phyloP scores from a whole-genome alignment of 768 basidiomycete species.

The Imleria badia region DNA sequence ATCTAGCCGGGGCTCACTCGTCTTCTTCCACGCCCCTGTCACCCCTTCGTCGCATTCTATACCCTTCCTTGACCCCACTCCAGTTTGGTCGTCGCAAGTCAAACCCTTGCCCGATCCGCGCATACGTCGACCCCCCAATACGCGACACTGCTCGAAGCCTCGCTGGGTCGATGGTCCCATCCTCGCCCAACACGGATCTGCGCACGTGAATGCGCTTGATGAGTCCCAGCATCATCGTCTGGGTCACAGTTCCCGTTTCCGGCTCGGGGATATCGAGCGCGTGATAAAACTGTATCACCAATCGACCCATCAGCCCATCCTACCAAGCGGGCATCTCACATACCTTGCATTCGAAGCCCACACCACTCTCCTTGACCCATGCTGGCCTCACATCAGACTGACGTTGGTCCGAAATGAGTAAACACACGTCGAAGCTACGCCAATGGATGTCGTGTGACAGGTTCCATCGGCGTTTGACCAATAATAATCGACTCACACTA shows the following conservation, averaged over 20 bases:
- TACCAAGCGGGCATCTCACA: constrained; percentile 23
- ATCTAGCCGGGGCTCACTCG: constrained; percentile 9
- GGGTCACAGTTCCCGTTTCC: constrained; percentile 36
- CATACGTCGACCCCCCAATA: constrained; percentile 51
- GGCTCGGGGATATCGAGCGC: constrained; percentile 47
- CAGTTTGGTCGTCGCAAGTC: constrained; percentile 43
- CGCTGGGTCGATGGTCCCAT: constrained; percentile 42
- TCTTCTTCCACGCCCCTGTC: constrained; percentile 6
- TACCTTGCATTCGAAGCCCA: constrained; percentile 64
- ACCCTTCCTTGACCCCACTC: constrained; percentile 27
- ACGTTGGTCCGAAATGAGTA: constrained; percentile 11
- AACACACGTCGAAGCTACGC: neutral
- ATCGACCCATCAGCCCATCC: constrained; percentile 18
- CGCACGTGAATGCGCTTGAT: constrained; percentile 55
- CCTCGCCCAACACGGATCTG: constrained; percentile 46
- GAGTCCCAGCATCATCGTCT: constrained; percentile 51
- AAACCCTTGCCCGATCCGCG: constrained; percentile 46
- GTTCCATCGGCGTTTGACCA: constrained; percentile 2
- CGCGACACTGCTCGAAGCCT: constrained; percentile 52
- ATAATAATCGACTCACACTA: constrained; percentile 44
- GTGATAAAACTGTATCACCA: constrained; percentile 44
- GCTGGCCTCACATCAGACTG: constrained; percentile 51
- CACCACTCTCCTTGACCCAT: constrained; percentile 55
- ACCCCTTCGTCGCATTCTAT: constrained; percentile 1
- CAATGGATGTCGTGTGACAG: constrained; percentile 11